These are phyloP conservation scores for Colletotrichum acutatum DNA, from an alignment of 2,329 filamentous ascomycete species.

Conservation along the genomic window DNA sequence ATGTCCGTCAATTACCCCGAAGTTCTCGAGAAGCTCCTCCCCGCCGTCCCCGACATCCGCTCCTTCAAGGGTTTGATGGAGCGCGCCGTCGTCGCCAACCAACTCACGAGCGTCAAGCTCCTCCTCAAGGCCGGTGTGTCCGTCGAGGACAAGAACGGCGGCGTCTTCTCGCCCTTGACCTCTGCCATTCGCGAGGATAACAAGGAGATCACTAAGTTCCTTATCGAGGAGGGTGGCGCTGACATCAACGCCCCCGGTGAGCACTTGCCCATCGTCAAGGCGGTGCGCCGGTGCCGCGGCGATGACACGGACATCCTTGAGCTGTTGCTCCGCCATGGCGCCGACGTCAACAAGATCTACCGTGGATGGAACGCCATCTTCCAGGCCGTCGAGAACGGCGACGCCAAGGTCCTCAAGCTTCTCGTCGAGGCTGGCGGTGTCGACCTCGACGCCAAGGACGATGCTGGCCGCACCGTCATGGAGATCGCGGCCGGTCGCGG, in stretches of 20 bases:
- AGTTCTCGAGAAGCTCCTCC: constrained; percentile 69
- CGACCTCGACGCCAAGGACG: constrained; percentile 64
- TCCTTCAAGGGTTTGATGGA: constrained; percentile 75
- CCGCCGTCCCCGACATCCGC: constrained; percentile 66
- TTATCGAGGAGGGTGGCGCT: constrained; percentile 70
- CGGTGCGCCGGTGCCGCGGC: constrained; percentile 67
- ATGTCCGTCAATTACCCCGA: constrained; percentile 73
- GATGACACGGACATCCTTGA: constrained; percentile 70
- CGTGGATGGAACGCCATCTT: constrained; percentile 74
- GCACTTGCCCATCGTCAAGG: constrained; percentile 77
- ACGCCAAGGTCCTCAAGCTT: constrained; percentile 63
- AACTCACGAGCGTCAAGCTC: constrained; percentile 74
- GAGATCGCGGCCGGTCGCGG: constrained; percentile 69
- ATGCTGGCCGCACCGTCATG: constrained; percentile 62
- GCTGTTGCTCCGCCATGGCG: constrained; percentile 71
- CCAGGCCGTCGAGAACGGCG: constrained; percentile 73
- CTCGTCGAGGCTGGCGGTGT: constrained; percentile 61
- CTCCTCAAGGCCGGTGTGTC: constrained; percentile 72
- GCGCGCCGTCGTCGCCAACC: constrained; percentile 73
- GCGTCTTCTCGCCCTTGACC: constrained; percentile 77
- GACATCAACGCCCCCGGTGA: constrained; percentile 76
- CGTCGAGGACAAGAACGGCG: constrained; percentile 78
- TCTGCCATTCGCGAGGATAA: constrained; percentile 73
- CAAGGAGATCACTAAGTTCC: constrained; percentile 69
- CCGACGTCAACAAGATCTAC: constrained; percentile 75